phyloP scores from a whole-genome alignment of 2,329 filamentous ascomycete genomes.

The Penicillium italicum region DNA sequence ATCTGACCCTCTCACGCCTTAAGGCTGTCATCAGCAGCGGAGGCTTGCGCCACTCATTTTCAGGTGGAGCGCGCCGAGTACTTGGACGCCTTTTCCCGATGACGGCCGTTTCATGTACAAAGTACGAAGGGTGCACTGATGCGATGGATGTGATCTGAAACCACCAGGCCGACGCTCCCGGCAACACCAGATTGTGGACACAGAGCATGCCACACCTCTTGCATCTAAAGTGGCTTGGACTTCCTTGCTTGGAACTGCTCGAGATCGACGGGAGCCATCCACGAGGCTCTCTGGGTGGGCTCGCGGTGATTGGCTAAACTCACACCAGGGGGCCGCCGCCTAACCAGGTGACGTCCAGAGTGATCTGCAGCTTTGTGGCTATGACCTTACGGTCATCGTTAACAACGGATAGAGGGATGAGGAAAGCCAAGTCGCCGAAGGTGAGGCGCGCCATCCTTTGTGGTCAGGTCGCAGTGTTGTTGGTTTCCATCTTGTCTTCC shows the following conservation, averaged over 20 bases:
- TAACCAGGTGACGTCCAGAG: neutral
- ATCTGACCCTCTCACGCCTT: slow-evolving; percentile 19
- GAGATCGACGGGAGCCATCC: neutral
- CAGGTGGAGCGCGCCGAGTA: neutral
- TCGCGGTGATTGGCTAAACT: too few species aligned
- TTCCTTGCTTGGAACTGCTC: neutral
- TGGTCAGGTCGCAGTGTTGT: too few species aligned
- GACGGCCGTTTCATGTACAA: neutral
- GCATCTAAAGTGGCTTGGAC: slow-evolving; percentile 11
- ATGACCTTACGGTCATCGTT: too few species aligned
- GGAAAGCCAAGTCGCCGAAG: too few species aligned
- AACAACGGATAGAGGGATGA: too few species aligned
- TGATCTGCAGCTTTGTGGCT: too few species aligned
- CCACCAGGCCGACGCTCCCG: neutral
- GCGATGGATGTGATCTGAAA: neutral
- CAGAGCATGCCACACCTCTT: slow-evolving; percentile 11
- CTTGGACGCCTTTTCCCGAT: neutral
- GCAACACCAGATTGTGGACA: slow-evolving; percentile 25
- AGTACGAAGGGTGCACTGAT: neutral
- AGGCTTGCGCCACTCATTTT: slow-evolving; percentile 3
- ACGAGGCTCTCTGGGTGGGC: neutral
- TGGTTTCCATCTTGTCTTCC: neutral
- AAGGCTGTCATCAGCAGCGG: slow-evolving; percentile 19
- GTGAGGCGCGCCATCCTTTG: too few species aligned
- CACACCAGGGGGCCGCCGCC: too few species aligned